Evolutionary conservation across 192 early-diverging fungal species (phyloP), one percentile per base, ranked within the genome.

Genomic region (Backusella sp.): DNA sequence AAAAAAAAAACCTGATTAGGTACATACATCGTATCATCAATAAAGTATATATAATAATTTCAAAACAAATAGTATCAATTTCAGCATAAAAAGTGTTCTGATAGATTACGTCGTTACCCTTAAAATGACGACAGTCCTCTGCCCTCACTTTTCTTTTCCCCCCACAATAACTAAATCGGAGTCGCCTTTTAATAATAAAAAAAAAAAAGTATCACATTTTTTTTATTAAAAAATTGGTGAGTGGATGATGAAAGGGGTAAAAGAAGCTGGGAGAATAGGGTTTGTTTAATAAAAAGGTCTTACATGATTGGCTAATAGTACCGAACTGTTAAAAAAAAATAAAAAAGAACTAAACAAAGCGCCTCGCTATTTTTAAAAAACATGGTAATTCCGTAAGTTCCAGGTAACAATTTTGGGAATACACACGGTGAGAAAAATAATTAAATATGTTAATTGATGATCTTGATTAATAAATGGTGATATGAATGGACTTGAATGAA

Each of bases 321-420:
- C 4, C 15, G 1, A 59, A 26, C 19, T 26, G 23, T 28, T 1
- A 21, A 6, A 53, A 53, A 53, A 21, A 53, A 21, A n/a, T n/a
- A n/a, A 1, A 28, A 28, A 59, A 37, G 36, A 37, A 37, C 56
- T 59, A 59, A 59, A 59, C 56, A 59, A 59, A 59, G 56, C 56
- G 23, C 56, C 56, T 59, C 56, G 21, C 56, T 59, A 59, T 59
- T 59, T 59, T 59, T 59, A 59, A 59, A 30, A 59, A 59, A 59
- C 21, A 59, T 26, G 4, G 56, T 59, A 59, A 59, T 59, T 26
- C 56, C 56, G 56, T 59, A 4, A 56, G 19, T 56, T 56, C 52
- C 52, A 56, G 52, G 21, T 56, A 9, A 53, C n/a, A 7, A 6
- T 21, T n/a, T n/a, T 21, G 52, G 19, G 11, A 56, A 56, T 39